Percentiles rank a stretch among this genome's conserved stretches.
Evolutionary conservation across 1,284 basidiomycete genomes (phyloP).

Genomic region (Austroboletus novae-zelandiae): DNA sequence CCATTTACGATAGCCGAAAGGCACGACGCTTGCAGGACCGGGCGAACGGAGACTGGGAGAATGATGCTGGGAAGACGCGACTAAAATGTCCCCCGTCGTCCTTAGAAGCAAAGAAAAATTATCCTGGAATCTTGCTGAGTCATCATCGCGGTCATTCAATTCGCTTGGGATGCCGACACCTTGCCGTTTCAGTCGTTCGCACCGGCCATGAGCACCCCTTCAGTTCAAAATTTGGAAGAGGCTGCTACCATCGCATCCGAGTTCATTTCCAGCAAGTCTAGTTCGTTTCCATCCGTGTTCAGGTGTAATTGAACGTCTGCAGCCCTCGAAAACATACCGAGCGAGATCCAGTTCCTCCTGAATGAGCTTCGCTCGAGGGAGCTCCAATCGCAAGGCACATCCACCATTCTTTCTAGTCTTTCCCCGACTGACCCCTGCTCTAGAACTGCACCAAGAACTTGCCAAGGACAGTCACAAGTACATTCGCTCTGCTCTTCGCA

Average conservation of each 20-base stretch:
- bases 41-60: background rate
- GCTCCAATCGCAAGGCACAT: conserved; percentile 47
- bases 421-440: background rate
- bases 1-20: background rate
- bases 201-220: conserved; percentile 30
- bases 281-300: background rate
- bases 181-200: conserved; percentile 9
- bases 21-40: background rate
- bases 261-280: conserved; percentile 62
- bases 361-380: conserved; percentile 70
- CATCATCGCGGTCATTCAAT: conserved; percentile 26
- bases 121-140: conserved; percentile 14
- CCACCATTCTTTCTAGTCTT: background rate
- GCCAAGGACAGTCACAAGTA: conserved; percentile 51
- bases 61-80: conserved; percentile 8
- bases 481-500: conserved; percentile 48
- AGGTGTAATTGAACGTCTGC: background rate
- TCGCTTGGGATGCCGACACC: conserved; percentile 11
- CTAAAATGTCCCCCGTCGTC: background rate
- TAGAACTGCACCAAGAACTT: conserved; percentile 56
- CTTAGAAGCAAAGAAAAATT: background rate
- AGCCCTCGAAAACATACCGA: conserved; percentile 74
- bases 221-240: conserved; percentile 50
- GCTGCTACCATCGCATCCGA: conserved; percentile 68
- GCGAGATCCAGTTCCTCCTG: conserved; percentile 68